Conservation (phyloP, 345 rosid species). For the Melaleuca quinquenervia region DNA sequence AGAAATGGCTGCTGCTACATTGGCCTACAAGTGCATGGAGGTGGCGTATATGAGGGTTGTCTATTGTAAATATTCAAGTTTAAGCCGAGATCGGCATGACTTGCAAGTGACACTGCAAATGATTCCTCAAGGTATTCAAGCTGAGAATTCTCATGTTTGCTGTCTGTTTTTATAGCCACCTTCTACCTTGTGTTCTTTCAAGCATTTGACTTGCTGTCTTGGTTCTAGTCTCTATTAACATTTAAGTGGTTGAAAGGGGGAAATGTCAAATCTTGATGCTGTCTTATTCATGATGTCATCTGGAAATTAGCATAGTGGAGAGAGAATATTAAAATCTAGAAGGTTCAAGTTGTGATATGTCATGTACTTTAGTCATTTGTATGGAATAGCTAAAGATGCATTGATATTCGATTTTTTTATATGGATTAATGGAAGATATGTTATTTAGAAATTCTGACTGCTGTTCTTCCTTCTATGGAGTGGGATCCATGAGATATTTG, state of each 20-base stretch:
- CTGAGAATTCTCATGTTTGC: background rate
- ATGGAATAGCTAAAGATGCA: background rate
- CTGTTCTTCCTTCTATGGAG: background rate
- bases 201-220: background rate
- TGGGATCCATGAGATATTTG: background rate
- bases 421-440: background rate
- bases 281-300: background rate
- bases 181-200: background rate
- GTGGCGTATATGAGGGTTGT: slow-evolving; percentile 63
- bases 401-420: background rate
- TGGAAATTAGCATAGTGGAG: background rate
- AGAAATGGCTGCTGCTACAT: slow-evolving; percentile 71
- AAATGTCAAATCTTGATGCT: background rate
- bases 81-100: slow-evolving; percentile 37
- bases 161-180: background rate
- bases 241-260: background rate
- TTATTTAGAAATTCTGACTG: background rate
- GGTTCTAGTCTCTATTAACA: background rate
- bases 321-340: background rate
- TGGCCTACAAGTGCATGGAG: slow-evolving; percentile 85
- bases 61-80: slow-evolving; percentile 28
- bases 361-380: background rate
- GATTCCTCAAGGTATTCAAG: slow-evolving; percentile 43
- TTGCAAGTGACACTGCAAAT: slow-evolving; percentile 38
- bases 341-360: background rate